Evolutionary conservation across 805 yeast species (phyloP).

Genomic region (Phaffomyces antillensis): DNA sequence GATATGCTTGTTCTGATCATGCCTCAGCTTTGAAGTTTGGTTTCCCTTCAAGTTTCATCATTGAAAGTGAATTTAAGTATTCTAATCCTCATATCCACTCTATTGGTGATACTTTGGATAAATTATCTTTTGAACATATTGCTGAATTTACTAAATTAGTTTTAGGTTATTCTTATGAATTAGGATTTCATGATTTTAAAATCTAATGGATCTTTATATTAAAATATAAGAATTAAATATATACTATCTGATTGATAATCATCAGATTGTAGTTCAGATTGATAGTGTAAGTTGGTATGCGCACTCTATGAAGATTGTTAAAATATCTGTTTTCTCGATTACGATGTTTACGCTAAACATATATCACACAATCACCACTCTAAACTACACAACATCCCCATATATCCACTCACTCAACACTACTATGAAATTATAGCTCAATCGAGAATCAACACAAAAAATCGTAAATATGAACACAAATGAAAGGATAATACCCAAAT

Average conservation of each 20-base stretch:
- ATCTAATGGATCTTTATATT: background rate
- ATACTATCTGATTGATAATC: too few relatives aligned
- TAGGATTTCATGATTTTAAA: slow-evolving; percentile 35
- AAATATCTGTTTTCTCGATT: too few relatives aligned
- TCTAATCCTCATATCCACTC: slow-evolving; percentile 71
- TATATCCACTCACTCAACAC: too few relatives aligned
- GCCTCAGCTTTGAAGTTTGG: slow-evolving; percentile 80
- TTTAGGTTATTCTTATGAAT: slow-evolving; percentile 65
- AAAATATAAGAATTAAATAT: too few relatives aligned
- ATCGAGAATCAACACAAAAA: too few relatives aligned
- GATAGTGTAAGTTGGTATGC: too few relatives aligned
- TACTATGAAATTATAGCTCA: too few relatives aligned
- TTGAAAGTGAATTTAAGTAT: slow-evolving; percentile 64
- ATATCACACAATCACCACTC: too few relatives aligned
- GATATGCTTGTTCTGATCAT: slow-evolving; percentile 92
- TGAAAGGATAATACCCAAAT: slow-evolving; percentile 1
- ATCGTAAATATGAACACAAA: background rate
- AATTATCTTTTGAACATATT: slow-evolving; percentile 72
- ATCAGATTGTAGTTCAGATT: too few relatives aligned
- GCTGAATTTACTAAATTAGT: slow-evolving; percentile 74
- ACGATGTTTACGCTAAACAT: too few relatives aligned
- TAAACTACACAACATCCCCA: too few relatives aligned
- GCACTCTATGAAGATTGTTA: too few relatives aligned
- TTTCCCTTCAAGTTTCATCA: slow-evolving; percentile 75
- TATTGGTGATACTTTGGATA: slow-evolving; percentile 71